phyloP scores from a whole-genome alignment of 441 rosid species.

The Pelargonium cotyledonis region DNA sequence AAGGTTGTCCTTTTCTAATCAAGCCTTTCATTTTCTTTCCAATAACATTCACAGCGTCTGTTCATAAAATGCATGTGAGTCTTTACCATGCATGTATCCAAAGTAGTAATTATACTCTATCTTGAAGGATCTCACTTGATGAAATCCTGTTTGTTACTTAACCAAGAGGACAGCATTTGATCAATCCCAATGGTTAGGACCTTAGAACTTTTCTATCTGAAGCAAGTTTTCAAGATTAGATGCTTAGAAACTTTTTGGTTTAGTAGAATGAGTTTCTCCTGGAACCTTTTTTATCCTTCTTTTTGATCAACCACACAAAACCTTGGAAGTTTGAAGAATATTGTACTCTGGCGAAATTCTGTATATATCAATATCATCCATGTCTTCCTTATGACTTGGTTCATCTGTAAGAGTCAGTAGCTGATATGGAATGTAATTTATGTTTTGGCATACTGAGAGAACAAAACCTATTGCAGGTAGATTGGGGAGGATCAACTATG shows the following conservation, averaged over 20 bases:
- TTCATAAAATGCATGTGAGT: too few species aligned
- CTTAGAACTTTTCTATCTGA: not conserved
- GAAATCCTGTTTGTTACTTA: not conserved
- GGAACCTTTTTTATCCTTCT: not conserved
- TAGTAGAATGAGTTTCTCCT: not conserved
- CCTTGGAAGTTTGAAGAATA: not conserved
- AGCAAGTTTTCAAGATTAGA: not conserved
- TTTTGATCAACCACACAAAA: not conserved
- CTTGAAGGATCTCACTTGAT: not conserved
- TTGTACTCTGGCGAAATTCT: not conserved
- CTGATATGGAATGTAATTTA: not conserved
- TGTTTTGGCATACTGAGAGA: not conserved
- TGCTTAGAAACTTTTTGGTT: not conserved
- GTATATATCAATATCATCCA: not conserved
- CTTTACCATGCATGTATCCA: too few species aligned
- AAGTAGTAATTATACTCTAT: not conserved
- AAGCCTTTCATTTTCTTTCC: not conserved
- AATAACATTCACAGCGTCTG: not conserved
- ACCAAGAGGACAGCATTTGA: not conserved
- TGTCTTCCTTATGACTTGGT: not conserved
- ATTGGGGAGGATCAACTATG: slow-evolving; percentile 97
- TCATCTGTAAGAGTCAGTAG: not conserved
- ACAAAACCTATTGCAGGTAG: slow-evolving; percentile 50
- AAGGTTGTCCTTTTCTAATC: not conserved
- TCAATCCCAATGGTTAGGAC: not conserved